Base-by-base conservation (phyloP, 805 yeast species). In the Metschnikowia amazonensis region DNA sequence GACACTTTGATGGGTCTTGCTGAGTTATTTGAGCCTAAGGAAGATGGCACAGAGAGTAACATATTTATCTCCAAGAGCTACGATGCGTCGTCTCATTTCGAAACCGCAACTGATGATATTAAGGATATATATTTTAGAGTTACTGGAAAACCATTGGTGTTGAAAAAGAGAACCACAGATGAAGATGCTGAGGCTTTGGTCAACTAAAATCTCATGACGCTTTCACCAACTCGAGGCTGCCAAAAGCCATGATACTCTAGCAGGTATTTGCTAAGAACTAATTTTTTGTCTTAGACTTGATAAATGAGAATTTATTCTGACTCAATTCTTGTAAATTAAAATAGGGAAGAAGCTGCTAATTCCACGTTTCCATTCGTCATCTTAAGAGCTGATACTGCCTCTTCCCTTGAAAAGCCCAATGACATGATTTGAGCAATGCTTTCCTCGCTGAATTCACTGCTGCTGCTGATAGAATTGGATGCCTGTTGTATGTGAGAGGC, bases 41-140 rank as follows among this genome's bases (percentile, higher is more conserved):
- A 79, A 31, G 95, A 89, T 62, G 99, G 99, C 9, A 72, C 84
- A 14, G 72, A 76, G 49, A 90, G 86, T 64, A 81, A 84, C 46
- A 81, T 94, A 41, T 94, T 69, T 67, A 75, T 94, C 47, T 89
- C 97, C 31, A 86, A 79, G 70, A 86, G 95, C 48, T 94, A 89
- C 64, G 99, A 94, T 64, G 85, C 98, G 1, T 77, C 95, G 8
- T 89, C 97, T 8, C 99, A 94, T 69, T 94, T 94, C 64, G 99
- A 94, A 69, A 73, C 90, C 35, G 86, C 96, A 58, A 94, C 99
- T 32, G 98, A 94, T 64, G 98, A 94, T 65, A 95, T 94, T 57
- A 89, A 89, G 69, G 97, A 92, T 65, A 77, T 94, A 44, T 94
- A 94, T 67, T 83, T 84, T 66, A 81, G 98, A 65, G 84, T 94